A percentile compares a stretch with the other conserved stretches of the same genome.
These are phyloP conservation scores for Triangularia setosa DNA, from an alignment of 2,329 filamentous ascomycete genomes.

Conservation along the genomic window DNA sequence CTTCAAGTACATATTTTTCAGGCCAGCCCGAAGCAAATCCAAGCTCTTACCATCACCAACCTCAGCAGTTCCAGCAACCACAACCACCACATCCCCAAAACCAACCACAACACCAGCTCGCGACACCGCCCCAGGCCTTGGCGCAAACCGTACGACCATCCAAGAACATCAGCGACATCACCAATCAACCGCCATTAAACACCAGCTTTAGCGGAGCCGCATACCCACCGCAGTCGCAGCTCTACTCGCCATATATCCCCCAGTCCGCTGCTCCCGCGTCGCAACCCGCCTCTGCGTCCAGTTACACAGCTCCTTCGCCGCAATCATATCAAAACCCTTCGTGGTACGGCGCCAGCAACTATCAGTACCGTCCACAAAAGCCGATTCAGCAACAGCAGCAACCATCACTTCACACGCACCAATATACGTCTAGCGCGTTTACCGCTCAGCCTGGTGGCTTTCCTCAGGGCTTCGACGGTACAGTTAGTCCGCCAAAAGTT, in stretches of 20 bases:
- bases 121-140: constrained; percentile 2
- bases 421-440: not conserved
- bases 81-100: constrained; percentile 12
- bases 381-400: not conserved
- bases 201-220: not conserved
- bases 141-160: not conserved
- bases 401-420: not conserved
- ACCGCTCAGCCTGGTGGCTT: not conserved
- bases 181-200: not conserved
- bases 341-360: not conserved
- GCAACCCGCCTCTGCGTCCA: not conserved
- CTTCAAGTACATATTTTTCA: constrained; percentile 17
- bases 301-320: constrained; percentile 4
- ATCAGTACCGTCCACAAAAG: constrained; percentile 1
- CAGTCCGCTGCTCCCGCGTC: not conserved
- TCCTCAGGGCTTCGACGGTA: constrained; percentile 9
- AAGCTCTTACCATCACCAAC: constrained; percentile 8
- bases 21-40: constrained; percentile 23
- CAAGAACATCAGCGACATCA: not conserved
- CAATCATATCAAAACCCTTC: not conserved
- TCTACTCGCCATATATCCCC: constrained; percentile 1
- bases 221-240: not conserved
- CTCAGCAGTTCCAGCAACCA: constrained; percentile 17
- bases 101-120: constrained; percentile 7
- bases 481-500: not conserved